Base-by-base conservation (phyloP, 1,284 basidiomycete genomes). In the Tylopilus sp. region DNA sequence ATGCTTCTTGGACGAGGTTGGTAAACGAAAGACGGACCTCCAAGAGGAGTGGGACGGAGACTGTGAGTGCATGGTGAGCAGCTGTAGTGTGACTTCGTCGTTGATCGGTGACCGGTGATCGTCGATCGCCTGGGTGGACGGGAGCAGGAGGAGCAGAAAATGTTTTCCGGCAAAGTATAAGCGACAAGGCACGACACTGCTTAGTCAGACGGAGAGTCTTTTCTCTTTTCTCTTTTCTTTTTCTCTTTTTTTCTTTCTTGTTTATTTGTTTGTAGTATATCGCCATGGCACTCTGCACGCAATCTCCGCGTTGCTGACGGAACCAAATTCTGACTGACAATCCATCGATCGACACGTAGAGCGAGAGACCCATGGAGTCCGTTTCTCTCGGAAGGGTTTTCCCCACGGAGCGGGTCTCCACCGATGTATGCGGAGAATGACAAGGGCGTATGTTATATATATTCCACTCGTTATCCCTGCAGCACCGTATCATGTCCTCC, bases 11-110 rank as follows among this genome's bases (percentile, higher is more conserved):
- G 64, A 64, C 30, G 67, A 60, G 7, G 37, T 64, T 37, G 65
- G 59, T n/a, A 68, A 31, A 45, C 67, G 69, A 61, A 67, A 70
- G 37, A 67, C 58, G 5, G 65, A 68, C 53, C 58, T 67, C 65
- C 65, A 67, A 6, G 69, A 57, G 46, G 69, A 57, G 46, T 63
- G 63, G 7, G 67, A 54, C 4, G 66, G 57, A 5, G 65, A 41
- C 1, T 55, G 40, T 0, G 66, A 44, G 29, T 68, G 64, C 62
- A 64, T 64, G 29, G 6, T 10, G 5, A 37, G 31, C 38, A 38
- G 33, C 41, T 45, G 46, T n/a, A n/a, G n/a, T n/a, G n/a, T 17
- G 47, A 35, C 41, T 59, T 53, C 44, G 56, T 29, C 35, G 57
- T 55, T 48, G 61, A 67, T 59, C 60, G 52, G 17, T 48, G 61